Conservation (phyloP, 2,329 filamentous ascomycete species). For the Stagonosporopsis chrysanthemi region DNA sequence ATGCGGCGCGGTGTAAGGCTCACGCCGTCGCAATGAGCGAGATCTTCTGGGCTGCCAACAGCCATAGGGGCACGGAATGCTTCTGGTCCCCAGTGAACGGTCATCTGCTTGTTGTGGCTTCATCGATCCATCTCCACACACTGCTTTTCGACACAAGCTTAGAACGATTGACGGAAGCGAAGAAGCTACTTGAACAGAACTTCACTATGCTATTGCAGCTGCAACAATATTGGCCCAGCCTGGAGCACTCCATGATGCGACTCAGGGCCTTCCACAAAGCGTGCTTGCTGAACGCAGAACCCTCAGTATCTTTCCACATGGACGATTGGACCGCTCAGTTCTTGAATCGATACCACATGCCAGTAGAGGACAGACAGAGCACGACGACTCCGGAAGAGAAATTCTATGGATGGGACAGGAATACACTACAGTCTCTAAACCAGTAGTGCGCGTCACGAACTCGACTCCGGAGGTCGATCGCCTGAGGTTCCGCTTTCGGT, state of each 20-base stretch:
- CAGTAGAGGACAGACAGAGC: conserved; percentile 2
- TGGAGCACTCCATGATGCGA: conserved; percentile 11
- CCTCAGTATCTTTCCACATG: conserved; percentile 5
- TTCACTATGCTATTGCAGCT: conserved; percentile 10
- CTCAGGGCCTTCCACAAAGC: conserved; percentile 11
- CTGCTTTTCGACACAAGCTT: conserved; percentile 8
- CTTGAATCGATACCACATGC: conserved; percentile 14
- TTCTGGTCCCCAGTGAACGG: conserved; percentile 14
- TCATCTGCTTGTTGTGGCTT: conserved; percentile 12
- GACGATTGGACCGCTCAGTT: conserved; percentile 16
- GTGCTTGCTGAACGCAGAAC: conserved; percentile 11
- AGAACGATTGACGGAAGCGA: background rate
- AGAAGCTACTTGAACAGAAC: conserved; percentile 10
- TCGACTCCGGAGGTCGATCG: background rate
- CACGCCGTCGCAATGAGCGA: conserved; percentile 9
- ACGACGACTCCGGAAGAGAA: conserved; percentile 8
- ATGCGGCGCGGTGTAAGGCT: conserved; percentile 8
- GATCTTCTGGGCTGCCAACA: conserved; percentile 5
- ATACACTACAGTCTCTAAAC: conserved; percentile 7
- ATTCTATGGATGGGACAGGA: conserved; percentile 5
- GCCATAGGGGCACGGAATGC: conserved; percentile 10
- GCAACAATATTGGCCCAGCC: conserved; percentile 13
- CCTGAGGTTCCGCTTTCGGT: background rate
- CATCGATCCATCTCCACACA: conserved; percentile 9
- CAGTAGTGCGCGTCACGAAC: background rate